phyloP scores from a whole-genome alignment of 2,329 filamentous ascomycete species.

The Sarocladiaceae sp. region DNA sequence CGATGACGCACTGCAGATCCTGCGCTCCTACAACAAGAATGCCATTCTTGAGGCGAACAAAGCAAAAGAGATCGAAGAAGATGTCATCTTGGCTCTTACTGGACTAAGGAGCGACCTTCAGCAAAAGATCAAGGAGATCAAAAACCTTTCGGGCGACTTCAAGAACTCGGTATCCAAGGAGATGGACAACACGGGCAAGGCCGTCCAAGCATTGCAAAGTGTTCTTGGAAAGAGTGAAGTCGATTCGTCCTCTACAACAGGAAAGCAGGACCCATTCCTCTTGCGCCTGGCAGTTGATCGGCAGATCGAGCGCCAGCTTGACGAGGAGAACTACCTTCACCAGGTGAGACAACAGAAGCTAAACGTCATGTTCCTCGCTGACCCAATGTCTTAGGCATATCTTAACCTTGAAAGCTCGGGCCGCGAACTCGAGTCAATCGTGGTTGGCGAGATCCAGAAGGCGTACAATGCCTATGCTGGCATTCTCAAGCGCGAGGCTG shows the following conservation, averaged over 20 bases:
- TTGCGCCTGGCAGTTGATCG: conserved; percentile 79
- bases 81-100: conserved; percentile 82
- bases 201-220: conserved; percentile 76
- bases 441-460: conserved; percentile 96
- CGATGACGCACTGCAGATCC: conserved; percentile 74
- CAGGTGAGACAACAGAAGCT: conserved; percentile 49
- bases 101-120: conserved; percentile 82
- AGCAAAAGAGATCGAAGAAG: conserved; percentile 81
- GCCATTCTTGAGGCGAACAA: conserved; percentile 77
- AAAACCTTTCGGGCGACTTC: conserved; percentile 86
- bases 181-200: conserved; percentile 75
- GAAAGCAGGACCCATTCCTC: conserved; percentile 89
- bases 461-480: conserved; percentile 91
- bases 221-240: conserved; percentile 71
- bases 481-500: conserved; percentile 86
- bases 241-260: conserved; percentile 64
- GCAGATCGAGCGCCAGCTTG: conserved; percentile 85
- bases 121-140: conserved; percentile 98
- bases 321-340: conserved; percentile 96
- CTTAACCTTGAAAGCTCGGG: conserved; percentile 92
- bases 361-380: neutral
- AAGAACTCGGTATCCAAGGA: conserved; percentile 96
- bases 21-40: conserved; percentile 77
- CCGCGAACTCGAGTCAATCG: conserved; percentile 89
- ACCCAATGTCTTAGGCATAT: conserved; percentile 60